A percentile compares a stretch with the other conserved stretches of the same genome.
Conservation (phyloP, 306 rosid species). For the Rosa multiflora region DNA sequence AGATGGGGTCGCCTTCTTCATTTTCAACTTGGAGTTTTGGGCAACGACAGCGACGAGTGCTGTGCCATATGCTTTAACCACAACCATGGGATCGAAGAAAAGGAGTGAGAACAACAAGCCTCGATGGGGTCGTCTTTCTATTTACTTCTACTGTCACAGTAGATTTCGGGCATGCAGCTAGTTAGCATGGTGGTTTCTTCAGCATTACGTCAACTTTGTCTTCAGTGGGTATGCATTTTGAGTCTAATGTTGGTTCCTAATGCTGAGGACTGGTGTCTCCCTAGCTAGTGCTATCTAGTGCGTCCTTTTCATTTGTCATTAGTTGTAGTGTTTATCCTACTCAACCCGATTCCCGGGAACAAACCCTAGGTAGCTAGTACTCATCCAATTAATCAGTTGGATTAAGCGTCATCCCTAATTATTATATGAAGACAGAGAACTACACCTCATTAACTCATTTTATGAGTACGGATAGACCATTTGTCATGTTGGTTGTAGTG, state of each 20-base stretch:
- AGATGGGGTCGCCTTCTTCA: not conserved
- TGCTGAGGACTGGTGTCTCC: conserved; percentile 4
- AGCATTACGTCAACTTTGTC: not conserved
- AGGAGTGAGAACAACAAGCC: not conserved
- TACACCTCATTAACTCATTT: not conserved
- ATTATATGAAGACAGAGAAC: not conserved
- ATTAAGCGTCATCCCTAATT: not conserved
- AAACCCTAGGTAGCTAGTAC: not conserved
- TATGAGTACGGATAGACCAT: not conserved
- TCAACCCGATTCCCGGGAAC: not conserved
- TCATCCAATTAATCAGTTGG: not conserved
- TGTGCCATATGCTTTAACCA: not conserved
- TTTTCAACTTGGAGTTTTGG: not conserved
- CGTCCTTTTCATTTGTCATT: not conserved
- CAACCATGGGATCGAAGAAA: not conserved
- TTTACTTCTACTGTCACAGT: not conserved
- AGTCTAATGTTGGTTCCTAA: not conserved
- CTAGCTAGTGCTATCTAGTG: not conserved
- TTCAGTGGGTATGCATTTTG: not conserved
- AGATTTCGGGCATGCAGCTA: not conserved
- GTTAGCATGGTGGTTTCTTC: not conserved
- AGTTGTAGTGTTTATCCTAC: not conserved
- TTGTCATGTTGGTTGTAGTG: too few relatives aligned
- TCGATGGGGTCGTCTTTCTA: not conserved
- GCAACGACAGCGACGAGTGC: not conserved